Evolutionary conservation across 2,329 filamentous ascomycete genomes (phyloP).

Genomic region (Aphanocladium album): DNA sequence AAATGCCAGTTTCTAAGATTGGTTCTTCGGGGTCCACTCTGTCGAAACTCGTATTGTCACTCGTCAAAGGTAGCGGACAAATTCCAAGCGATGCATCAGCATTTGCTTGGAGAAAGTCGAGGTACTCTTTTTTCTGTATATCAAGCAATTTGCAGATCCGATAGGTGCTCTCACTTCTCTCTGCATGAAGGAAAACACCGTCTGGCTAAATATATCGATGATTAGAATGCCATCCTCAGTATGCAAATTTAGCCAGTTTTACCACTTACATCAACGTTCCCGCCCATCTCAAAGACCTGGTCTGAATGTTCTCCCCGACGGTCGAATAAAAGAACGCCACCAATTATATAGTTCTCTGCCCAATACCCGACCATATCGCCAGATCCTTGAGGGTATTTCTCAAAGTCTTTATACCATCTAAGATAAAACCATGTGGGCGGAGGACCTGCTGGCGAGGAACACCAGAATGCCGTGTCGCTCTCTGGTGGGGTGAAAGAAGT

Average conservation of each 20-base stretch:
- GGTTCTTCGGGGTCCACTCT: slow-evolving; percentile 25
- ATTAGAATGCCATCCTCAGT: background rate
- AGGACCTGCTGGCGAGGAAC: slow-evolving; percentile 14
- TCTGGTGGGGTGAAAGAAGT: slow-evolving; percentile 19
- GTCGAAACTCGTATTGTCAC: slow-evolving; percentile 16
- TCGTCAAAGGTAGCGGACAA: slow-evolving; percentile 17
- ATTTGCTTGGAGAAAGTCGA: slow-evolving; percentile 15
- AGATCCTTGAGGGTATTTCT: slow-evolving; percentile 17
- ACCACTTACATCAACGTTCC: background rate
- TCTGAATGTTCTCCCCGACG: background rate
- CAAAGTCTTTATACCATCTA: slow-evolving; percentile 15
- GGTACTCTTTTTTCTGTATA: slow-evolving; percentile 16
- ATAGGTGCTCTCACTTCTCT: slow-evolving; percentile 13
- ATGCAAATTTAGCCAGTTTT: background rate
- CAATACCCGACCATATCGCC: slow-evolving; percentile 19
- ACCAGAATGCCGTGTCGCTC: slow-evolving; percentile 4
- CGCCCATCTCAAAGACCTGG: background rate
- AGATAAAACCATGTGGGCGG: slow-evolving; percentile 22
- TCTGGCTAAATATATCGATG: background rate
- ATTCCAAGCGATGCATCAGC: background rate
- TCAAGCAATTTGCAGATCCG: slow-evolving; percentile 19
- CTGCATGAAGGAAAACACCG: slow-evolving; percentile 16
- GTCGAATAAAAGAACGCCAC: slow-evolving; percentile 5
- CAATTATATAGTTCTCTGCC: slow-evolving; percentile 17
- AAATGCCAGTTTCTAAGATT: slow-evolving; percentile 20